Evolutionary conservation across 495 filamentous ascomycete species (phyloP).

Genomic region (Tuber umbilicatum): DNA sequence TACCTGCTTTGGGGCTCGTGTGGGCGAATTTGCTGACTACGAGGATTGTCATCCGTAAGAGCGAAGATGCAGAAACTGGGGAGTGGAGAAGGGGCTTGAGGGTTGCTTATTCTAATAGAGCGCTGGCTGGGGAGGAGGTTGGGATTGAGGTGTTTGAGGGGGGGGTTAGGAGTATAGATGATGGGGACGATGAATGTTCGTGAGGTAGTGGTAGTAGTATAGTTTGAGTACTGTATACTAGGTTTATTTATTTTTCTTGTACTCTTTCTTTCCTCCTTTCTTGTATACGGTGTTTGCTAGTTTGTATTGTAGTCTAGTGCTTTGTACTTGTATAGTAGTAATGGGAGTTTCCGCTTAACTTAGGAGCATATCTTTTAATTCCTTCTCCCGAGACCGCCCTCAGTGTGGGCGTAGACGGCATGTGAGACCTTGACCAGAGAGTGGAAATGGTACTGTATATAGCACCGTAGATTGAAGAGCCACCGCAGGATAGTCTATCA

Average conservation of each 20-base stretch:
- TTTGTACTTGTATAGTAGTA: background rate
- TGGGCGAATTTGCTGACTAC: constrained; percentile 84
- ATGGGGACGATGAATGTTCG: background rate
- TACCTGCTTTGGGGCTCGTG: constrained; percentile 74
- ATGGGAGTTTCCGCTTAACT: background rate
- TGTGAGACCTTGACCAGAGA: background rate
- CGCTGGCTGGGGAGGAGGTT: constrained; percentile 12
- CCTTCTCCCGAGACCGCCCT: background rate
- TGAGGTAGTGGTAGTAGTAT: background rate
- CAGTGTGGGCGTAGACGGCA: background rate
- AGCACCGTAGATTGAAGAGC: background rate
- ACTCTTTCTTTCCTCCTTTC: background rate
- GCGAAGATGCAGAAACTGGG: constrained; percentile 40
- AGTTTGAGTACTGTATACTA: background rate
- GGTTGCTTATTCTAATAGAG: constrained; percentile 40
- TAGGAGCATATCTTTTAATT: background rate
- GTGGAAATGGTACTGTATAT: background rate
- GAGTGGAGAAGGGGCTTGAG: constrained; percentile 21
- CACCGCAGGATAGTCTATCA: background rate
- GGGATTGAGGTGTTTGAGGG: constrained; percentile 27
- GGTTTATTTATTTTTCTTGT: background rate
- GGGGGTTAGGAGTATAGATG: constrained; percentile 27
- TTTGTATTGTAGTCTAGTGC: background rate
- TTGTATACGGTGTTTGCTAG: background rate
- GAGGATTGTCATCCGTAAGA: constrained; percentile 71